Evolutionary conservation across 1,139 yeast genomes (phyloP), one percentile per base, ranked within the genome.

Genomic region (Suhomyces atakaporum): DNA sequence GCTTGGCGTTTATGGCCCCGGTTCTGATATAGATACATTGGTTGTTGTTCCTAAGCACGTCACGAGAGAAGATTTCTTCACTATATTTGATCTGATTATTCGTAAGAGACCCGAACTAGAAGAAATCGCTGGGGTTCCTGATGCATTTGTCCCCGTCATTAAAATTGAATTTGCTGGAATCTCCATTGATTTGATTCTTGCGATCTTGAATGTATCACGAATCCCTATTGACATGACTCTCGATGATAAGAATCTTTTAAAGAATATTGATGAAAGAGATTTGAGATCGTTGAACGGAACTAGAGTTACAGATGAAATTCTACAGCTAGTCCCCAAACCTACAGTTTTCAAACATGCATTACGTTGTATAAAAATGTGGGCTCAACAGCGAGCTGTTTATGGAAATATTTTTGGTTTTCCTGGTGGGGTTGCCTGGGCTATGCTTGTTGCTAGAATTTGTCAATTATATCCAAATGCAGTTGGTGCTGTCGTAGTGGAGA

Each of bases 381-480:
- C 99, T 0, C 94, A 89, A 56, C 79, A 89, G 51, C 74, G 97
- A 39, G 98, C 97, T 0, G 78, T 92, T 12, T 92, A 92, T 60
- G 97, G 87, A 4, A 92, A 92, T 55, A 84, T 92, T 31, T 88
- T 84, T 73, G 98, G 98, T 0, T 92, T 92, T 62, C 98, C 98
- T 1, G 99, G 99, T 50, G 99, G 99, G 60, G 98, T 92, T 23
- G 98, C 98, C 0, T 92, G 98, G 98, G 99, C 98, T 1, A 92
- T 92, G 97, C 63, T 92, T 31, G 97, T 89, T 6, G 98, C 98
- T 1, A 75, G 98, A 52, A 89, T 92, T 22, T 92, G 98, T 59
- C 99, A 92, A 56, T 64, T 92, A 29, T 94, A 90, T 56, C 99
- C 99, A 2, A 90, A 90, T 61, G 96, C 97, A 0, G 95, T 89